Percentiles rank a stretch among this genome's conserved stretches.
phyloP scores from a whole-genome alignment of 2,329 filamentous ascomycete species.

The Colletotrichum liaoningense region DNA sequence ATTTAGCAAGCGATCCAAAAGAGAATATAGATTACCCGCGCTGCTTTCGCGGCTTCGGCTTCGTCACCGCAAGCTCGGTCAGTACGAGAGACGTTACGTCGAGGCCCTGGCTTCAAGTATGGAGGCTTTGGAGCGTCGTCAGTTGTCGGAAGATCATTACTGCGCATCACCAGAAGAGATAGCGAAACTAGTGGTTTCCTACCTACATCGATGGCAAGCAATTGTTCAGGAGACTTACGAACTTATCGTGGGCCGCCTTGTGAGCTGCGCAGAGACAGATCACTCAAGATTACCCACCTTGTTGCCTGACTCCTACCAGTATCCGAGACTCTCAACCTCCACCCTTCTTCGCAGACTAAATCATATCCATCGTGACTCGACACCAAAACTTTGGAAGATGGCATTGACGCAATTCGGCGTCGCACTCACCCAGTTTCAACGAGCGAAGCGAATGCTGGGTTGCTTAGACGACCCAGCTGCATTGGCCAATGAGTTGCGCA shows the following conservation, averaged over 20 bases:
- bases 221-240: background rate
- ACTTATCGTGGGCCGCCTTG: accelerated
- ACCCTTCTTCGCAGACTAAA: background rate
- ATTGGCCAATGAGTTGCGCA: slow-evolving; percentile 56
- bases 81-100: background rate
- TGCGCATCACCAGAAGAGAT: background rate
- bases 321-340: background rate
- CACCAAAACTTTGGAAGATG: slow-evolving; percentile 47
- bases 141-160: background rate
- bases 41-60: background rate
- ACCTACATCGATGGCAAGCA: background rate
- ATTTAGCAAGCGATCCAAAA: background rate
- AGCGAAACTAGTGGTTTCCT: background rate
- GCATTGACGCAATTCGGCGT: slow-evolving; percentile 53
- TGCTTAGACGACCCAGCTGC: slow-evolving; percentile 36
- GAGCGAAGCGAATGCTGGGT: slow-evolving; percentile 53
- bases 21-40: background rate
- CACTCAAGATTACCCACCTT: background rate
- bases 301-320: background rate
- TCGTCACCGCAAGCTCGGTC: background rate
- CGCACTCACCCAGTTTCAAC: slow-evolving; percentile 53
- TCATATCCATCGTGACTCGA: slow-evolving; percentile 38
- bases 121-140: background rate
- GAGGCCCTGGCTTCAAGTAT: background rate
- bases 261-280: background rate